Conservation (phyloP, 176 grass and related monocot genomes). For the Chrysopogon serrulatus region DNA sequence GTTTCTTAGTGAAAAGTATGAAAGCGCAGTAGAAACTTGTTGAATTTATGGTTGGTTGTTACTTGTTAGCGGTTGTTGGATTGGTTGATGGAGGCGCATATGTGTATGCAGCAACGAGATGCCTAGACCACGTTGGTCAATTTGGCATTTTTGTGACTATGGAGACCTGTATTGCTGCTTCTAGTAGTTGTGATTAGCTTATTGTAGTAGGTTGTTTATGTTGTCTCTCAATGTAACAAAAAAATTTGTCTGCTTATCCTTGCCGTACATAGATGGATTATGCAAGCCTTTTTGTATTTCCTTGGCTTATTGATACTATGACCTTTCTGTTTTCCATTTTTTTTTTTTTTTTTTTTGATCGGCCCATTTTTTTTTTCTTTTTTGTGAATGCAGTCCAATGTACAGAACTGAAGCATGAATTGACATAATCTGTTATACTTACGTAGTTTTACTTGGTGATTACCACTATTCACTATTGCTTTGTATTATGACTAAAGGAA, state of each 20-base stretch:
- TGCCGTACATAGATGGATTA: neutral
- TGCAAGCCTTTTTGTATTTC: neutral
- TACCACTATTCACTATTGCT: neutral
- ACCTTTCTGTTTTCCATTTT: neutral
- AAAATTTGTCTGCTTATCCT: neutral
- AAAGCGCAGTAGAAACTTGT: neutral
- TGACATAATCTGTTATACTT: neutral
- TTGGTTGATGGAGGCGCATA: slow-evolving; percentile 7
- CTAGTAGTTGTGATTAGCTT: neutral
- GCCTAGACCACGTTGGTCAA: neutral
- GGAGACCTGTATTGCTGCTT: neutral
- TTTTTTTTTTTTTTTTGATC: too few relatives aligned
- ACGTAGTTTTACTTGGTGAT: neutral
- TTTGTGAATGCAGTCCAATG: neutral
- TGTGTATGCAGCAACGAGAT: neutral
- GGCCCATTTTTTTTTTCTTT: neutral
- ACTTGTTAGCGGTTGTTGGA: neutral
- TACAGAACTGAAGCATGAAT: neutral
- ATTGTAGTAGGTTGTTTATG: neutral
- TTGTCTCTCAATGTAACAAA: neutral
- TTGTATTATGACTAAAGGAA: neutral
- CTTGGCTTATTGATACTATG: neutral
- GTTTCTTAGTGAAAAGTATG: neutral
- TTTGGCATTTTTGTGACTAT: neutral
- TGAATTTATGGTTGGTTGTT: neutral